phyloP scores from a whole-genome alignment of 2,329 filamentous ascomycete species.

The Hawksworthiomyces lignivorus region DNA sequence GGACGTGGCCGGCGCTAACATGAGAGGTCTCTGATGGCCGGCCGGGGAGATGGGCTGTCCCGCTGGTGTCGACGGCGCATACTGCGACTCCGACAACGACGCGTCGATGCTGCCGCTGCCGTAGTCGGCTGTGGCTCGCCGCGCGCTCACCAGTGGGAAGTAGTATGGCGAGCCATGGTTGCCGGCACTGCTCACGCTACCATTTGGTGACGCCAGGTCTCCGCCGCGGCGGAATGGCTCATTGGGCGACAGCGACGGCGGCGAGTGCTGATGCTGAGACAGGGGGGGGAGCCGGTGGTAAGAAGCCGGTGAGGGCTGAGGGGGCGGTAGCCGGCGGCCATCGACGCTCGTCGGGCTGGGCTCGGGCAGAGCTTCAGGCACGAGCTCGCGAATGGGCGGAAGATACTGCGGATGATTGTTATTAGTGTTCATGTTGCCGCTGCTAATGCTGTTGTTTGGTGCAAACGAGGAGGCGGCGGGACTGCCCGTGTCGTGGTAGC shows the following conservation, averaged over 20 bases:
- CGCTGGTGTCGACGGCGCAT: too few species aligned
- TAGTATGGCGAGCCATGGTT: constrained; percentile 29
- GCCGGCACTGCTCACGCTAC: constrained; percentile 19
- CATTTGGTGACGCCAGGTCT: constrained; percentile 39
- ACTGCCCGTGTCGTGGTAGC: too few species aligned
- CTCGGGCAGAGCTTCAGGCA: background rate
- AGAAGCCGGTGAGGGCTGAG: constrained; percentile 26
- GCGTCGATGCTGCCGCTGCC: constrained; percentile 37
- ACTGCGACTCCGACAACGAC: too few species aligned
- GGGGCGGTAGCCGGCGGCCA: background rate
- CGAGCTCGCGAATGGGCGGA: constrained; percentile 1
- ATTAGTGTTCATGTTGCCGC: background rate
- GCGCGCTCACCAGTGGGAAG: constrained; percentile 20
- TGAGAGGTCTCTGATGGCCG: background rate
- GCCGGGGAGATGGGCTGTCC: too few species aligned
- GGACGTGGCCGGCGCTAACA: too few species aligned
- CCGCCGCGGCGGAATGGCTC: constrained; percentile 33
- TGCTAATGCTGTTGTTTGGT: background rate
- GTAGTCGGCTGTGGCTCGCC: constrained; percentile 34
- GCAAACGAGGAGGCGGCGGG: too few species aligned
- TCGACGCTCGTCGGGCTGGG: constrained; percentile 1
- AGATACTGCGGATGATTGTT: background rate
- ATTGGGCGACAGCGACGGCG: constrained; percentile 40
- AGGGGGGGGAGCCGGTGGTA: too few species aligned
- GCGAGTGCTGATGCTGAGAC: constrained; percentile 31